These are phyloP conservation scores for Penstemon newberryi DNA, from an alignment of 257 asterid genomes.

Conservation along the genomic window DNA sequence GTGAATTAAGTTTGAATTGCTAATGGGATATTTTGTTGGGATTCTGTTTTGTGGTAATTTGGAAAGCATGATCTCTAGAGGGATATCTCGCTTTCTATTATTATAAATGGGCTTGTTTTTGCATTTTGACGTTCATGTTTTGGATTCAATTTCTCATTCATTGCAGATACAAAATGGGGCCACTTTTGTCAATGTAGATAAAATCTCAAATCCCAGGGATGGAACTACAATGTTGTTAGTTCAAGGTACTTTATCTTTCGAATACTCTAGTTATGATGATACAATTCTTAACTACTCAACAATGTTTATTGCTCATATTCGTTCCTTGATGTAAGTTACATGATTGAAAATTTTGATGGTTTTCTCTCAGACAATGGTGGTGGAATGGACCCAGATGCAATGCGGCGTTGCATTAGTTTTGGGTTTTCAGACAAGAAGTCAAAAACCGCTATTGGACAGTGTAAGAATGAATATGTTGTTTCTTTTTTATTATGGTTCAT, in stretches of 20 bases:
- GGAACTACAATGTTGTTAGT: slow-evolving; percentile 71
- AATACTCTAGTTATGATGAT: slow-evolving; percentile 1
- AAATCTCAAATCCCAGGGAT: slow-evolving; percentile 66
- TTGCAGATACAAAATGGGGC: slow-evolving; percentile 80
- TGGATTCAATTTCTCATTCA: slow-evolving; percentile 25
- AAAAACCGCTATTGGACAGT: slow-evolving; percentile 70
- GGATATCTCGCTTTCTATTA: neutral
- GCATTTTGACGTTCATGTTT: slow-evolving; percentile 30
- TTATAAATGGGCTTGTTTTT: neutral
- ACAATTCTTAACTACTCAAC: slow-evolving; percentile 8
- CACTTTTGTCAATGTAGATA: slow-evolving; percentile 62
- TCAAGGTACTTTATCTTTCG: slow-evolving; percentile 58
- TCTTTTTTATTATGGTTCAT: slow-evolving; percentile 5
- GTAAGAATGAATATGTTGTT: slow-evolving; percentile 40
- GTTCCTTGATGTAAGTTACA: slow-evolving; percentile 22
- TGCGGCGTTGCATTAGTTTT: slow-evolving; percentile 84
- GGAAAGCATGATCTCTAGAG: neutral
- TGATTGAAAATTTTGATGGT: slow-evolving; percentile 29
- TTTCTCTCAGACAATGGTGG: slow-evolving; percentile 79
- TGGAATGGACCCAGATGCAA: slow-evolving; percentile 86
- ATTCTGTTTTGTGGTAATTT: neutral
- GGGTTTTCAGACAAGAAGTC: slow-evolving; percentile 90
- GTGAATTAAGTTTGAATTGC: neutral
- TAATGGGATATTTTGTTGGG: neutral
- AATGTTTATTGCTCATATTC: slow-evolving; percentile 22